Base-by-base conservation (phyloP, 83 land plant species). In the Larix sibirica region DNA sequence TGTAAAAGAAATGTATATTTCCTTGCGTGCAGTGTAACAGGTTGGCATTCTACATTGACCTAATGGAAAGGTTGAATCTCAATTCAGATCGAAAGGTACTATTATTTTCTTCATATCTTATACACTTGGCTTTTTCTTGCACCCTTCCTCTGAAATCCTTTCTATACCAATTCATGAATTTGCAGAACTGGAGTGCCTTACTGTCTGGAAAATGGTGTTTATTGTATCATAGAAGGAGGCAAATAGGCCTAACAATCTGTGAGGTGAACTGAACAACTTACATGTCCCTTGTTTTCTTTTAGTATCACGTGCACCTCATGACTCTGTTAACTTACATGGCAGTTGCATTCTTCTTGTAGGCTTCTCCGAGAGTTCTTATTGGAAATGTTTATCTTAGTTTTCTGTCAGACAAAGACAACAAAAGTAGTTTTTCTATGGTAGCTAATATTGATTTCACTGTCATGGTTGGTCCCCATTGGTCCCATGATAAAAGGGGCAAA, bases 191-290 rank as follows among this genome's bases (percentile, higher is more conserved):
- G 97, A 80, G 85, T 40, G 86, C 90, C 20, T 71, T 92, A 58
- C 84, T 96, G n/a, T 87, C 89, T 7, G 98, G 98, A 60, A 91
- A 86, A 80, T 96, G 98, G 98, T 90, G 97, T 33, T 83, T 96
- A 6, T 61, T 96, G 31, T 96, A 96, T 84, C 87, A 83, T 70
- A 96, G 95, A 21, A 92, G 98, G 26, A 90, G 87, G 87, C 95
- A 94, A 74, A 91, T 96, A 60, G 98, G 98, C 6, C 80, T 94
- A 9, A 94, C 98, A 24, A 82, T 85, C 50, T 89, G 98, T 23
- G 94, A 94, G 89, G 89, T 87, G 38, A 65, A 21, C 28, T 85
- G 12, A 62, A 40, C 83, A 17, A n/a, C 26, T 17, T n/a, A 60
- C 3, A 14, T 54, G 54, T 14, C 21, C 20, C 2, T 5, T 66